Conservation (phyloP, 768 basidiomycete species). For the Mycena chlorophos region DNA sequence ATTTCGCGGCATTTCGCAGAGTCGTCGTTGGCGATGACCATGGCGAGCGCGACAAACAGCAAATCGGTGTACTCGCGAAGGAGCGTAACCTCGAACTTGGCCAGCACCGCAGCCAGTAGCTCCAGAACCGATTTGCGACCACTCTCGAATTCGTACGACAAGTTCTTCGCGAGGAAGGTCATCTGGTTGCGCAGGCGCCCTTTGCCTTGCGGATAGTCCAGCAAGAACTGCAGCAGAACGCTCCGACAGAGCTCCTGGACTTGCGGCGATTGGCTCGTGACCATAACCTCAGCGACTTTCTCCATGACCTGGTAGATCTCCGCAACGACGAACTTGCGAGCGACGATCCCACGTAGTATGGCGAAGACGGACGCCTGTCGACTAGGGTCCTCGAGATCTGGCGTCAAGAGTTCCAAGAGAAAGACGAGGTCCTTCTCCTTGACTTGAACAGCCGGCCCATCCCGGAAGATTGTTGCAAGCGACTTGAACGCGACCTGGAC, state of each 20-base stretch:
- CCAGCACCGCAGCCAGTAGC: slow-evolving; percentile 77
- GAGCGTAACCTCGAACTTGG: slow-evolving; percentile 78
- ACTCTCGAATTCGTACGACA: slow-evolving; percentile 87
- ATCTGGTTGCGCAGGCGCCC: slow-evolving; percentile 86
- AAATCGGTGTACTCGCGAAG: slow-evolving; percentile 82
- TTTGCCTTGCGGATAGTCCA: slow-evolving; percentile 96
- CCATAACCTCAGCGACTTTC: slow-evolving; percentile 85
- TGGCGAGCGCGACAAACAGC: slow-evolving; percentile 87
- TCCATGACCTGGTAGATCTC: slow-evolving; percentile 99
- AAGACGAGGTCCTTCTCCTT: slow-evolving; percentile 88
- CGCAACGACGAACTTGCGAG: slow-evolving; percentile 88
- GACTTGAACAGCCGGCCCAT: slow-evolving; percentile 75
- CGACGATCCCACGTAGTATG: slow-evolving; percentile 86
- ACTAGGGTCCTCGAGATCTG: slow-evolving; percentile 87
- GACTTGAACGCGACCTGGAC: slow-evolving; percentile 88
- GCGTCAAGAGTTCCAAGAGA: slow-evolving; percentile 80
- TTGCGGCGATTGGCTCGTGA: slow-evolving; percentile 87
- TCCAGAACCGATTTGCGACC: slow-evolving; percentile 95
- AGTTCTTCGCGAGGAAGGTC: slow-evolving; percentile 88
- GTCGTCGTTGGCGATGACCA: slow-evolving; percentile 93
- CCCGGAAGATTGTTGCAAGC: slow-evolving; percentile 86
- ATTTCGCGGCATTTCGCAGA: slow-evolving; percentile 87
- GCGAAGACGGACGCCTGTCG: slow-evolving; percentile 86
- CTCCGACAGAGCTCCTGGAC: slow-evolving; percentile 91
- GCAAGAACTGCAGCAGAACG: slow-evolving; percentile 87